Evolutionary conservation across 2,329 filamentous ascomycete species (phyloP).

Genomic region (Taxawa tesnikishii): DNA sequence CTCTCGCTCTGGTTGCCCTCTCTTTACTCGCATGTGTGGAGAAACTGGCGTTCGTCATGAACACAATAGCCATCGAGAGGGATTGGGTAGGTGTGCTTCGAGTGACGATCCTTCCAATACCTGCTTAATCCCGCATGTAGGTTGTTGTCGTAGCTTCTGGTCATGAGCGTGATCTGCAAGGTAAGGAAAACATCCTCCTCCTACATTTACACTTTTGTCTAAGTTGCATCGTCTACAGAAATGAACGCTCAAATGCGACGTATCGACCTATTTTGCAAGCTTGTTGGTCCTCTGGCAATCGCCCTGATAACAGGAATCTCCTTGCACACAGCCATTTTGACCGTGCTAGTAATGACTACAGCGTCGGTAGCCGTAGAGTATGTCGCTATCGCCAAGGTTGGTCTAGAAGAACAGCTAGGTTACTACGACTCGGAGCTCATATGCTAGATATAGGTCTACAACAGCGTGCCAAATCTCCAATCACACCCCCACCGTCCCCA

Average conservation of each 20-base stretch:
- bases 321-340: slow-evolving; percentile 34
- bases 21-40: slow-evolving; percentile 53
- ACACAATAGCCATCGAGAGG: slow-evolving; percentile 55
- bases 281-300: slow-evolving; percentile 40
- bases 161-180: slow-evolving; percentile 17
- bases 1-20: slow-evolving; percentile 19
- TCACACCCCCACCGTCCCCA: background rate
- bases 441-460: slow-evolving; percentile 6
- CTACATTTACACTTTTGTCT: background rate
- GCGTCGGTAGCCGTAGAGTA: slow-evolving; percentile 40
- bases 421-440: no score
- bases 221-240: slow-evolving; percentile 12
- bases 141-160: slow-evolving; percentile 39
- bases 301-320: slow-evolving; percentile 37
- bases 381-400: slow-evolving; percentile 36
- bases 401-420: no score
- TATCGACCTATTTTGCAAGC: slow-evolving; percentile 48
- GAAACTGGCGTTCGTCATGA: slow-evolving; percentile 53
- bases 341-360: slow-evolving; percentile 38
- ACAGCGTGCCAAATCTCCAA: slow-evolving; percentile 2
- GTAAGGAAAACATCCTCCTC: slow-evolving; percentile 6
- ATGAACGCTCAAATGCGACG: slow-evolving; percentile 48
- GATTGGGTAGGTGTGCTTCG: slow-evolving; percentile 42
- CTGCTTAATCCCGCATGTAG: slow-evolving; percentile 7
- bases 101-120: background rate